These are phyloP conservation scores for Boletus sensibilis DNA, from an alignment of 768 basidiomycete species.

Conservation along the genomic window DNA sequence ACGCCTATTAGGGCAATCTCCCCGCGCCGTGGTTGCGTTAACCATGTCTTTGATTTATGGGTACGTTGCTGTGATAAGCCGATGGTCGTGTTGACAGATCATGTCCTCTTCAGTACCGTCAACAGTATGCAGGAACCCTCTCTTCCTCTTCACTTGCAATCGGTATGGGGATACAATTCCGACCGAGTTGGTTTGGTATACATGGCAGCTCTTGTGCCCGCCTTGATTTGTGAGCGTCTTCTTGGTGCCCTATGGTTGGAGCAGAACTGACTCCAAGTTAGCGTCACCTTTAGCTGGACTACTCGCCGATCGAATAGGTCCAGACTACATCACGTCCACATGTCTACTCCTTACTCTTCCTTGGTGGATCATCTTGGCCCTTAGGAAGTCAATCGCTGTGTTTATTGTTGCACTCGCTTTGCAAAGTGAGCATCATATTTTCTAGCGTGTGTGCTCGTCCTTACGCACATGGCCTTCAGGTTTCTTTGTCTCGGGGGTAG, in stretches of 20 bases:
- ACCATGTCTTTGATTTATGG: constrained; percentile 52
- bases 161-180: constrained; percentile 47
- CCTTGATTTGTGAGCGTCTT: constrained; percentile 54
- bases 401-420: constrained; percentile 43
- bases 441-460: background rate
- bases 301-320: constrained; percentile 52
- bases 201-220: constrained; percentile 62
- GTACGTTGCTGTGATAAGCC: constrained; percentile 34
- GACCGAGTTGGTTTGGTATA: constrained; percentile 64
- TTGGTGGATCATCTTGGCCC: constrained; percentile 58
- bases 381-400: constrained; percentile 50
- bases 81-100: background rate
- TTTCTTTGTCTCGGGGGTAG: constrained; percentile 57
- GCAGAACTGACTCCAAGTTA: constrained; percentile 23
- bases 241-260: background rate
- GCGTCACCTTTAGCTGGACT: constrained; percentile 62
- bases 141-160: constrained; percentile 53
- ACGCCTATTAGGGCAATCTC: constrained; percentile 40
- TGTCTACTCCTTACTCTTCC: constrained; percentile 55
- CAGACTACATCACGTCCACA: constrained; percentile 51
- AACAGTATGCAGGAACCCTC: constrained; percentile 55
- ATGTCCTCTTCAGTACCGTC: constrained; percentile 38
- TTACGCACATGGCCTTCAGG: constrained; percentile 35
- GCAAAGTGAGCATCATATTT: constrained; percentile 46
- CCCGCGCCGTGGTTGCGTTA: constrained; percentile 49